Evolutionary conservation across 345 rosid genomes (phyloP), one percentile per base, ranked within the genome.

Genomic region (Moringa oleifera): DNA sequence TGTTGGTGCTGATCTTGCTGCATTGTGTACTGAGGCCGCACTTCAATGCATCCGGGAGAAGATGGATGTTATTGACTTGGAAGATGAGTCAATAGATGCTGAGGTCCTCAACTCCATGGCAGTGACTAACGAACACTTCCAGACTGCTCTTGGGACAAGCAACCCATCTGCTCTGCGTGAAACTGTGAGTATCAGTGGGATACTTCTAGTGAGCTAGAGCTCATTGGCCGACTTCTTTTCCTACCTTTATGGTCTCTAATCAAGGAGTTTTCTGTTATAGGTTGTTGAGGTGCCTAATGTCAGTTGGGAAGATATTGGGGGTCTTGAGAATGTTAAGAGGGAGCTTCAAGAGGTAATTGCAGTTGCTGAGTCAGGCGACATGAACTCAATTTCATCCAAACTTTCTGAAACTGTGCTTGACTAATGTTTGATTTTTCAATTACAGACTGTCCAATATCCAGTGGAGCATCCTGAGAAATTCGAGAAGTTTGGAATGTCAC

Each of bases 401-500:
- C 8, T 51, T 7, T n/a, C 11, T 51, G 54, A n/a, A 18, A 51
- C 54, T 51, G 54, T 51, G 20, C 15, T 20, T n/a, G 50, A 66
- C 41, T 45, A 49, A 5, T 25, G 45, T 53, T 5, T 58, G 25
- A 24, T 55, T 59, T 59, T 54, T 20, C 18, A 18, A n/a, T n/a
- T 74, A 73, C 76, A 91, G 97, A 92, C 98, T 71, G 98, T 92
- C 71, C 98, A 92, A 72, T 92, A 92, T 70, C 98, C 98, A 13
- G 98, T 91, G 77, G 96, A 91, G 86, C 98, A 91, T 71, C 98
- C 98, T 25, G 96, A 91, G 84, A 91, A 91, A 67, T 89, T 91
- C 58, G 98, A 91, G 72, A 91, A 91, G 71, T 91, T 91, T 53
- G 98, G 96, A 50, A 91, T 91, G 98, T 89, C 96, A 41, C 98